Percentiles rank a stretch among this genome's conserved stretches.
phyloP scores from a whole-genome alignment of 1,139 yeast genomes.

The Yamadazyma siamensis region DNA sequence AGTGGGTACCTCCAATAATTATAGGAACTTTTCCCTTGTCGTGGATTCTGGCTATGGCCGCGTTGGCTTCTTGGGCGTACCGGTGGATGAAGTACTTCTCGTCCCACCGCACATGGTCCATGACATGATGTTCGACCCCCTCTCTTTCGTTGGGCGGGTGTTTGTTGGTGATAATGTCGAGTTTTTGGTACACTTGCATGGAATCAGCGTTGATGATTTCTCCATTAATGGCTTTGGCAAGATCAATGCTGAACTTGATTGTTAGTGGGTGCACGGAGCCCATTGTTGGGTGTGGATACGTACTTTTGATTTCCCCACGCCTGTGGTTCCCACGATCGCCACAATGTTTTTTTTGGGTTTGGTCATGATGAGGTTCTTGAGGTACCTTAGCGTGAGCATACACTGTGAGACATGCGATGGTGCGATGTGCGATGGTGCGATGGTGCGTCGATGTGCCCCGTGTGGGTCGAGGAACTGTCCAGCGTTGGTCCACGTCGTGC shows the following conservation, averaged over 20 bases:
- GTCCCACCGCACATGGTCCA: slow-evolving; percentile 78
- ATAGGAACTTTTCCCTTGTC: slow-evolving; percentile 74
- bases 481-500: too few relatives aligned
- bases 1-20: slow-evolving; percentile 94
- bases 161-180: slow-evolving; percentile 83
- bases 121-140: slow-evolving; percentile 78
- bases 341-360: slow-evolving; percentile 42
- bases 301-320: slow-evolving; percentile 93
- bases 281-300: slow-evolving; percentile 17
- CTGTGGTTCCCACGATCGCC: slow-evolving; percentile 91
- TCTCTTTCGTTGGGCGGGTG: slow-evolving; percentile 78
- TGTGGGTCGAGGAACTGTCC: too few relatives aligned
- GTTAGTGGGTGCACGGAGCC: slow-evolving; percentile 4
- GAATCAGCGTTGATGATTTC: slow-evolving; percentile 95
- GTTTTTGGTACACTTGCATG: slow-evolving; percentile 83
- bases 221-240: slow-evolving; percentile 76
- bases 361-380: slow-evolving; percentile 23
- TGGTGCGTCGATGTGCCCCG: too few relatives aligned
- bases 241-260: slow-evolving; percentile 59
- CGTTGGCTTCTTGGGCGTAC: slow-evolving; percentile 68
- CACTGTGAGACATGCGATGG: too few relatives aligned
- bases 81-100: slow-evolving; percentile 83
- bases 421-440: too few relatives aligned
- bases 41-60: slow-evolving; percentile 63
- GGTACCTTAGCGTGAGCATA: slow-evolving; percentile 21